phyloP scores from a whole-genome alignment of 345 rosid species.

The Rhodamnia argentea region DNA sequence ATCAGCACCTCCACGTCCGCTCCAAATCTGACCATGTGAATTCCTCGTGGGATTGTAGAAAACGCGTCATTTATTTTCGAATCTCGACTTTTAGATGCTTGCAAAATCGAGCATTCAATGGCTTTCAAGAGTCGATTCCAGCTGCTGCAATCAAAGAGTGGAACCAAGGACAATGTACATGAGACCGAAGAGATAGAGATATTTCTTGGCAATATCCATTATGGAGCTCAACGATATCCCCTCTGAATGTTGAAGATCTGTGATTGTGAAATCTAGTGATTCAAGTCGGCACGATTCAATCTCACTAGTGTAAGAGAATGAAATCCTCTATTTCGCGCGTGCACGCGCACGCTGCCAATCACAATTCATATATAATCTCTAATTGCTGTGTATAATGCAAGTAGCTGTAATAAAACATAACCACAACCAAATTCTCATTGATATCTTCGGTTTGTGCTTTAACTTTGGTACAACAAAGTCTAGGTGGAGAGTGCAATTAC shows the following conservation, averaged over 20 bases:
- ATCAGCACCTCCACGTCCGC: no score
- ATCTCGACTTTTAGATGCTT: neutral
- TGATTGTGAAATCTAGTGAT: neutral
- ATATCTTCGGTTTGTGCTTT: neutral
- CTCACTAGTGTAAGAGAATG: neutral
- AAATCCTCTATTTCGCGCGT: neutral
- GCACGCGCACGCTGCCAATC: neutral
- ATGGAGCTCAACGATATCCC: neutral
- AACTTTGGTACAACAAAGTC: constrained; percentile 23
- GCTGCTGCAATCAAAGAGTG: neutral
- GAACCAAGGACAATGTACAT: neutral
- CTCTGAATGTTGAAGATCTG: neutral
- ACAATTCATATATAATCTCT: no score
- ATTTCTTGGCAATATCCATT: neutral
- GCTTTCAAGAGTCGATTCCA: neutral
- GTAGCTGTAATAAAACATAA: neutral
- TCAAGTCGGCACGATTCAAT: neutral
- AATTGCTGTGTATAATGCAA: neutral
- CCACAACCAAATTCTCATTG: constrained; percentile 1
- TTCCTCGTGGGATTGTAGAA: neutral
- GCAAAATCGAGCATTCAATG: neutral
- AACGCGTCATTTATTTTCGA: neutral
- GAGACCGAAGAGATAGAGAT: neutral
- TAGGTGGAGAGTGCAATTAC: constrained; percentile 15
- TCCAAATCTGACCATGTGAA: neutral